Percentiles rank a stretch among this genome's conserved stretches.
Evolutionary conservation across 2,329 filamentous ascomycete genomes (phyloP).

Genomic region (Trichoderma cornu-damae): DNA sequence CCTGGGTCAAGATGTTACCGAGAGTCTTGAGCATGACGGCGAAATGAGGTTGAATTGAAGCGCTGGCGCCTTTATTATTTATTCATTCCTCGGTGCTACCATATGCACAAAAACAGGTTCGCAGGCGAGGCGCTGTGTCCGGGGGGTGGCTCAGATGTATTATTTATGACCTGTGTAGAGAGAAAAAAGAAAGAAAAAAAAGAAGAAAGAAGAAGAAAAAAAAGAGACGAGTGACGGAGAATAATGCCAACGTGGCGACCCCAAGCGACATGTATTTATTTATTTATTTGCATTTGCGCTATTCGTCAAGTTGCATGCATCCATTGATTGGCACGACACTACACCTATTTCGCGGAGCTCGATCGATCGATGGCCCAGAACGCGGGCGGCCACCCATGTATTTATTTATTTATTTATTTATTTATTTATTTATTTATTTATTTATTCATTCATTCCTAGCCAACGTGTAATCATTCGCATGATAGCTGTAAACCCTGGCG

Average conservation of each 20-base stretch:
- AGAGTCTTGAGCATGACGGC: background rate
- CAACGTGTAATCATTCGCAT: too few species aligned
- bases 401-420: too few species aligned
- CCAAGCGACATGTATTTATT: too few species aligned
- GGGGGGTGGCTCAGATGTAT: background rate
- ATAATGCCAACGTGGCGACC: too few species aligned
- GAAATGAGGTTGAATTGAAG: background rate
- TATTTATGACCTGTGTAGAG: background rate
- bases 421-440: too few species aligned
- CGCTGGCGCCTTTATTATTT: background rate
- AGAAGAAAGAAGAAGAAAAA: background rate
- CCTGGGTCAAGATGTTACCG: conserved; percentile 5
- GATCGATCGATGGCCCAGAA: background rate
- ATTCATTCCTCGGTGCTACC: too few species aligned
- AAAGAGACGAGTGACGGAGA: background rate
- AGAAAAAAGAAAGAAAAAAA: too few species aligned
- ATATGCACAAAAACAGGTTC: background rate
- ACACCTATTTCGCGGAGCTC: background rate
- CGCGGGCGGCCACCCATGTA: background rate
- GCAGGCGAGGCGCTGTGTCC: background rate
- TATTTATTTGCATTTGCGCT: too few species aligned
- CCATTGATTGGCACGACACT: background rate
- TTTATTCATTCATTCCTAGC: too few species aligned
- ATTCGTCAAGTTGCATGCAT: background rate
- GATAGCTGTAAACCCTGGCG: too few species aligned